Evolutionary conservation across 805 yeast species (phyloP), one percentile per base, ranked within the genome.

Genomic region (Wickerhamiella musiphila): DNA sequence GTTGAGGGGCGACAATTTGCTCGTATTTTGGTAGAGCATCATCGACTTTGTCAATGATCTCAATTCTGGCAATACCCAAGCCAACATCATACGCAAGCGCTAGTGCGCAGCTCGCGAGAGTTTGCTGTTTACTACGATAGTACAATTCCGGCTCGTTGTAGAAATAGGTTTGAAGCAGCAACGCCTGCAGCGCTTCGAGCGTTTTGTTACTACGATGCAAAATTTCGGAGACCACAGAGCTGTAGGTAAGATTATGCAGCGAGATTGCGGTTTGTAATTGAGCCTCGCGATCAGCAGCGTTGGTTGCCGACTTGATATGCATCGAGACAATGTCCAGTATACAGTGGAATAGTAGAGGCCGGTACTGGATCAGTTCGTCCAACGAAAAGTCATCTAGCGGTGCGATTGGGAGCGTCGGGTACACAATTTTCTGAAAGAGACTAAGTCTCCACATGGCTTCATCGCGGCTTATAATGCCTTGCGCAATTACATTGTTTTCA

Each of bases 81-180:
- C 93, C 93, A 33, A 83, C 54, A 49, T 83, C 94, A 43, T 70
- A 75, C 2, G 78, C 64, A 52, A 83, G 59, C 4, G 76, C 61
- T 10, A 74, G 68, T 32, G 83, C 70, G 15, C 79, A 57, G 10
- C 68, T 58, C 34, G 70, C 68, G 40, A 79, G 63, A 32, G 81
- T 57, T 48, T 78, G 90, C 41, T 74, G 73, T 29, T 92, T 67
- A 35, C 92, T 68, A 43, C 77, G 78, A 40, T 73, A 78, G 41
- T 78, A 78, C 43, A 78, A 58, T 51, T 81, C 94, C 0, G 93
- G 78, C 4, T 79, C 68, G 41, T 77, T 78, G 48, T 81, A 82
- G 93, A 93, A 83, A 18, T 74, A 52, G 17, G 77, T 65, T 32
- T 77, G 57, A 5, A 78, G 45, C 13, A 77, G 47, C 31, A 78